Conservation (phyloP, 495 filamentous ascomycete species). For the Talaromyces proteolyticus region DNA sequence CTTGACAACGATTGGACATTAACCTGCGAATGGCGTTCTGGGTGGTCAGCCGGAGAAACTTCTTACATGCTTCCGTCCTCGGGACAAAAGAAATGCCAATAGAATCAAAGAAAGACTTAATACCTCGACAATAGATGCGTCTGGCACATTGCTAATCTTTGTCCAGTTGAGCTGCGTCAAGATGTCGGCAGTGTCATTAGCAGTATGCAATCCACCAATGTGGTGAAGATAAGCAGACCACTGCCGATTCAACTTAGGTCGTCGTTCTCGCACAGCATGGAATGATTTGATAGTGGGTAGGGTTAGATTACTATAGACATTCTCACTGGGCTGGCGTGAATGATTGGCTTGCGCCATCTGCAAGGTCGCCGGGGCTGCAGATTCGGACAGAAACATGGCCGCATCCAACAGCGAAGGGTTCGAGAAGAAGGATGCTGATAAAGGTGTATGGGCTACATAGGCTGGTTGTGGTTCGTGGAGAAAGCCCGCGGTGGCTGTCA, state of each 20-base stretch:
- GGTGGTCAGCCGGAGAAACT: not conserved
- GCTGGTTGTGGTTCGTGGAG: conserved; percentile 25
- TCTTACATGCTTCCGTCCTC: not conserved
- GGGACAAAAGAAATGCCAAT: no score
- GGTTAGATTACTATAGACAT: conserved; percentile 3
- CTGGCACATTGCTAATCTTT: not conserved
- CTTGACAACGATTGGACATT: conserved; percentile 17
- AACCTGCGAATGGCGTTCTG: no score
- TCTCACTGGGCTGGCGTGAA: conserved; percentile 20
- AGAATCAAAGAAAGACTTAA: no score
- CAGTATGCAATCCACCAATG: not conserved
- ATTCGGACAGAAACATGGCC: conserved; percentile 29
- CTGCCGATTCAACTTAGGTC: conserved; percentile 22
- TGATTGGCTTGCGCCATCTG: conserved; percentile 17
- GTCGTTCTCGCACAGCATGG: conserved; percentile 11
- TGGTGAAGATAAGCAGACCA: conserved; percentile 23
- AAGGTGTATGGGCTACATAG: conserved; percentile 25
- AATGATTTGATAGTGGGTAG: conserved; percentile 5
- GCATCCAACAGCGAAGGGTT: conserved; percentile 27
- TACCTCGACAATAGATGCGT: not conserved
- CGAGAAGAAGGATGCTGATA: conserved; percentile 29
- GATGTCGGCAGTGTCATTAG: not conserved
- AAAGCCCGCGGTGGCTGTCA: conserved; percentile 32
- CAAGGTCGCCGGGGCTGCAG: conserved; percentile 22
- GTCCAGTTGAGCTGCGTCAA: not conserved